Percentiles rank a stretch among this genome's conserved stretches.
Conservation (phyloP, 306 rosid species). For the Carpinus fangiana region DNA sequence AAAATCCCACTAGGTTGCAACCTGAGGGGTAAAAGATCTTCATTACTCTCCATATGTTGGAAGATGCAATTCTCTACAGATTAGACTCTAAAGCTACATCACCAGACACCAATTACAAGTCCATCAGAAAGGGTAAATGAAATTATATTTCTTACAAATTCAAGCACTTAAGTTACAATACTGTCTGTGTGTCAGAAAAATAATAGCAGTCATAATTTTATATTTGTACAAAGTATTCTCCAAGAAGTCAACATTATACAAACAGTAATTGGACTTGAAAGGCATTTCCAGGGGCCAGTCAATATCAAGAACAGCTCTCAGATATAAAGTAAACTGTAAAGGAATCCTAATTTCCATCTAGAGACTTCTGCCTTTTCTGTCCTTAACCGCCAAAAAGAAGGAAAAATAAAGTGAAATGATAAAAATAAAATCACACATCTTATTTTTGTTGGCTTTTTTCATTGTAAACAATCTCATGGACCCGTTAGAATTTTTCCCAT, state of each 20-base stretch:
- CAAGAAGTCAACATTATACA: conserved; percentile 49
- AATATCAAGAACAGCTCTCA: conserved; percentile 41
- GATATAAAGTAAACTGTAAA: conserved; percentile 33
- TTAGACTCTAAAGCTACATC: no score
- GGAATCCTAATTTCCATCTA: conserved; percentile 34
- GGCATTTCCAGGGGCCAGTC: conserved; percentile 40
- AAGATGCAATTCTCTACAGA: not conserved
- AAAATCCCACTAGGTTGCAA: not conserved
- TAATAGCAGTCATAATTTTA: conserved; percentile 46
- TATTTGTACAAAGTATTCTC: conserved; percentile 56
- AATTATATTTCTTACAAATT: conserved; percentile 18
- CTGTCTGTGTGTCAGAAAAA: conserved; percentile 42
- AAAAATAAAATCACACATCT: conserved; percentile 12
- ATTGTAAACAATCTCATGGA: conserved; percentile 51
- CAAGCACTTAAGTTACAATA: conserved; percentile 48
- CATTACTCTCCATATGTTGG: not conserved
- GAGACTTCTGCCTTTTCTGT: conserved; percentile 34
- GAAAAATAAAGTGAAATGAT: conserved; percentile 12
- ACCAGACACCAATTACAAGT: not conserved
- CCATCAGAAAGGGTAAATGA: conserved; percentile 8
- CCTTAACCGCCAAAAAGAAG: conserved; percentile 35
- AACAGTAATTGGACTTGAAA: conserved; percentile 43
- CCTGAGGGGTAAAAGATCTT: not conserved
- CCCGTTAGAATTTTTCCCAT: conserved; percentile 84
- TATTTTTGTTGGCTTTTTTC: conserved; percentile 30